Base-by-base conservation (phyloP, 345 rosid species). In the thale cress (Arabidopsis thaliana) region DNA sequence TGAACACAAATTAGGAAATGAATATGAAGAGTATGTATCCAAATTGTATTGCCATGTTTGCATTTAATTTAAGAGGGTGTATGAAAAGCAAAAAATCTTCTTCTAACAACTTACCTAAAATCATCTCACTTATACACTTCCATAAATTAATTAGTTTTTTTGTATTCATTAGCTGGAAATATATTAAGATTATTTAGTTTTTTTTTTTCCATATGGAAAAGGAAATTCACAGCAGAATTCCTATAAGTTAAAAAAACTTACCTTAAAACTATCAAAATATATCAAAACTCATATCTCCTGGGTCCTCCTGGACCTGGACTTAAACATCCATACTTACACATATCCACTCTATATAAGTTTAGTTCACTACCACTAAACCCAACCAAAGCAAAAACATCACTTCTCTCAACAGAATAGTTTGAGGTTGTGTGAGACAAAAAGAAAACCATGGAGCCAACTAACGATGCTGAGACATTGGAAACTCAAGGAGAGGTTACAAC, bases 261-360 rank as follows among this genome's bases (percentile, higher is more conserved):
- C 32, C 32, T 38, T 37, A 1, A 51, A 52, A 67, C 1, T 32
- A 23, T 34, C 3, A 46, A 32, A 46, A 5, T 1, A 22, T 12
- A 45, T 20, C 34, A 56, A 56, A 46, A 44, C 46, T 28, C 41
- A 38, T 32, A 45, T 38, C 6, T 46, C 22, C 3, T n/a, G 8
- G 9, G 20, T 11, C 6, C 5, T 13, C 5, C 3, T 59, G 37
- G 20, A 16, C 20, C 20, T 16, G 20, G 20, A 59, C 28, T 46
- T 51, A 23, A 9, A 6, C 59, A 48, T 2, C 22, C 48, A 46
- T 49, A 28, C 49, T 59, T 16, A 2, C 13, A 23, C 10, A 8
- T 16, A 8, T 16, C 25, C 74, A 70, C 61, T 52, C 61, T 52
- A 42, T 61, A 72, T 49, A 71, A 28, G 8, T 44, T 30, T n/a